Evolutionary conservation across 805 yeast genomes (phyloP).

Genomic region (Ogataea nonfermentans): DNA sequence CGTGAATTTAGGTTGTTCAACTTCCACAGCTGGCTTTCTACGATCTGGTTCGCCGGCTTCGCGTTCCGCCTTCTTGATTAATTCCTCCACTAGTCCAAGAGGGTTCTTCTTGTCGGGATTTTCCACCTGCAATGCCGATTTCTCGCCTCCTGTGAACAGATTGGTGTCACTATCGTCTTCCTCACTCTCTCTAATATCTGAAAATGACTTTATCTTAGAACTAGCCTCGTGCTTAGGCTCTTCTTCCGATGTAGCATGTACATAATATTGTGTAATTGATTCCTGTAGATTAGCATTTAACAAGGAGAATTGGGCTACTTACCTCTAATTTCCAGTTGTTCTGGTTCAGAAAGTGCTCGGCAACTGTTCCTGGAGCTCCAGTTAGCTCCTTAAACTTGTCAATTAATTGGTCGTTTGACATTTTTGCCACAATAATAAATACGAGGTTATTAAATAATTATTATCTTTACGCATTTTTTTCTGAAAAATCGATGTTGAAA

Average conservation of each 20-base stretch:
- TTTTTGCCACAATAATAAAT: slow-evolving; percentile 9
- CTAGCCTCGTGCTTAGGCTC: slow-evolving; percentile 1
- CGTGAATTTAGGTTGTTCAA: slow-evolving; percentile 34
- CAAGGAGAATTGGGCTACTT: slow-evolving; percentile 9
- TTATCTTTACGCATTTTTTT: slow-evolving; percentile 2
- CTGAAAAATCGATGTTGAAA: slow-evolving; percentile 45
- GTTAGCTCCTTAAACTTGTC: slow-evolving; percentile 39
- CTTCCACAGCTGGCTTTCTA: slow-evolving; percentile 29
- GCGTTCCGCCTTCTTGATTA: slow-evolving; percentile 66
- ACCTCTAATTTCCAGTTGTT: slow-evolving; percentile 31
- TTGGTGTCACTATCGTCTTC: slow-evolving; percentile 35
- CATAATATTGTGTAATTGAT: slow-evolving; percentile 30
- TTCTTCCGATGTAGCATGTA: slow-evolving; percentile 19
- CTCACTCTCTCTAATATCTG: slow-evolving; percentile 34
- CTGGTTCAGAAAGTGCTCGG: slow-evolving; percentile 36
- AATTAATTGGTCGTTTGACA: slow-evolving; percentile 22
- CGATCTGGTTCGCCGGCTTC: slow-evolving; percentile 51
- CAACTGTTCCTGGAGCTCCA: slow-evolving; percentile 37
- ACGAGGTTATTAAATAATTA: not conserved
- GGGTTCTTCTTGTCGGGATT: slow-evolving; percentile 52
- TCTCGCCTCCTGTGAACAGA: slow-evolving; percentile 62
- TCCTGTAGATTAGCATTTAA: slow-evolving; percentile 11
- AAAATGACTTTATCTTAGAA: slow-evolving; percentile 32
- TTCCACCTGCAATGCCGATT: slow-evolving; percentile 76
- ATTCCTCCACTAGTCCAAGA: slow-evolving; percentile 47